phyloP scores from a whole-genome alignment of 805 yeast species.

The Kuraishia capsulata region DNA sequence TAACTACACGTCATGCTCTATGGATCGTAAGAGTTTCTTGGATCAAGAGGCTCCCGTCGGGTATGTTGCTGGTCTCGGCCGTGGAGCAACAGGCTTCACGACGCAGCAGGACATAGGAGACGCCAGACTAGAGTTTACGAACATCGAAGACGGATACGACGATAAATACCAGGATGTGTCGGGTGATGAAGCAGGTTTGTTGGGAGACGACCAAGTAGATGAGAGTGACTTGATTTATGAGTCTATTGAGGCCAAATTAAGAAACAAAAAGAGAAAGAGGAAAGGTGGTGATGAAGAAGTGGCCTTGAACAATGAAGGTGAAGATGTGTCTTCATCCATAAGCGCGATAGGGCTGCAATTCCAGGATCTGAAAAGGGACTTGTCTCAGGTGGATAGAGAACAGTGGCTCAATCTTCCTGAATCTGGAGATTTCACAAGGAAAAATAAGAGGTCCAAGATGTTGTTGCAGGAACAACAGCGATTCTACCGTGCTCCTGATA shows the following conservation, averaged over 20 bases:
- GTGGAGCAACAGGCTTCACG: constrained; percentile 93
- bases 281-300: constrained; percentile 6
- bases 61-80: constrained; percentile 84
- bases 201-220: constrained; percentile 45
- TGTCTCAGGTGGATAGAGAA: constrained; percentile 49
- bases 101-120: constrained; percentile 72
- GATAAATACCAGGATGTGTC: constrained; percentile 18
- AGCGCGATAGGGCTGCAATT: constrained; percentile 43
- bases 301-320: constrained; percentile 6
- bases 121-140: constrained; percentile 27
- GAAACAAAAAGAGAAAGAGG: constrained; percentile 7
- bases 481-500: constrained; percentile 78
- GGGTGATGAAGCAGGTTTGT: constrained; percentile 15
- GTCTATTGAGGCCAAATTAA: constrained; percentile 51
- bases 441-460: constrained; percentile 63
- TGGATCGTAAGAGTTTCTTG: constrained; percentile 57
- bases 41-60: constrained; percentile 85
- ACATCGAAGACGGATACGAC: constrained; percentile 19
- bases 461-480: constrained; percentile 56
- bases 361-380: constrained; percentile 55
- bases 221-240: constrained; percentile 72
- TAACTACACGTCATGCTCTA: no score
- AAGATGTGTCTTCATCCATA: constrained; percentile 14
- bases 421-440: constrained; percentile 76
- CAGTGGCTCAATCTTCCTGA: constrained; percentile 85